Evolutionary conservation across 495 filamentous ascomycete genomes (phyloP).

Genomic region (Penicillium roqueforti): DNA sequence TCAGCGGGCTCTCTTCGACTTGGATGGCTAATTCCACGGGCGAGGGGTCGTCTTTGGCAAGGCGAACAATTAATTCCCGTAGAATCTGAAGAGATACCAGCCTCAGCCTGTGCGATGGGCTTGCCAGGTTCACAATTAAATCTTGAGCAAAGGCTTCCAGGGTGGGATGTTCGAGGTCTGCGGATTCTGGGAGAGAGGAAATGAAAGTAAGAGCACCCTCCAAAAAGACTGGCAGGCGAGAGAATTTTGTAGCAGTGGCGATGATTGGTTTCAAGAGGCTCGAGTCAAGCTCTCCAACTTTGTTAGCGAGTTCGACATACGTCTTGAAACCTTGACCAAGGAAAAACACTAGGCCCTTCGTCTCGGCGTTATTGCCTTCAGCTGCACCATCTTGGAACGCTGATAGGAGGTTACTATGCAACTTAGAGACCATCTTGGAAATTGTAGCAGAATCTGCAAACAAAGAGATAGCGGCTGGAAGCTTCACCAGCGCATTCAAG

Average conservation of each 20-base stretch:
- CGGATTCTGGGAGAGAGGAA: constrained; percentile 40
- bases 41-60: constrained; percentile 35
- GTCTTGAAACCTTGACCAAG: constrained; percentile 47
- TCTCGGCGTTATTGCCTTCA: constrained; percentile 18
- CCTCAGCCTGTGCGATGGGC: constrained; percentile 66
- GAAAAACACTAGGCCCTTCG: constrained; percentile 26
- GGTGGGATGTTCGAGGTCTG: constrained; percentile 40
- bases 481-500: constrained; percentile 40
- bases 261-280: constrained; percentile 55
- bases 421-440: constrained; percentile 30
- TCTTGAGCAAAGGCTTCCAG: constrained; percentile 54
- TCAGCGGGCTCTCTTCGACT: constrained; percentile 72
- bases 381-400: constrained; percentile 24
- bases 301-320: constrained; percentile 38
- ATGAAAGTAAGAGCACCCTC: constrained; percentile 61
- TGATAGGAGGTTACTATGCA: constrained; percentile 32
- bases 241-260: constrained; percentile 56
- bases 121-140: constrained; percentile 66
- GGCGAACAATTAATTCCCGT: constrained; percentile 31
- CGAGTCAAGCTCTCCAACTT: constrained; percentile 40
- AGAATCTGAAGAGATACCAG: constrained; percentile 67
- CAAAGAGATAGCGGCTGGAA: constrained; percentile 36
- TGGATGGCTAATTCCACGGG: constrained; percentile 53
- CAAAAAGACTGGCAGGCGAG: constrained; percentile 60
- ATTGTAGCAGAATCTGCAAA: constrained; percentile 32